Evolutionary conservation across 83 land plant genomes (phyloP), one percentile per base, ranked within the genome.

Genomic region (Picea abies): DNA sequence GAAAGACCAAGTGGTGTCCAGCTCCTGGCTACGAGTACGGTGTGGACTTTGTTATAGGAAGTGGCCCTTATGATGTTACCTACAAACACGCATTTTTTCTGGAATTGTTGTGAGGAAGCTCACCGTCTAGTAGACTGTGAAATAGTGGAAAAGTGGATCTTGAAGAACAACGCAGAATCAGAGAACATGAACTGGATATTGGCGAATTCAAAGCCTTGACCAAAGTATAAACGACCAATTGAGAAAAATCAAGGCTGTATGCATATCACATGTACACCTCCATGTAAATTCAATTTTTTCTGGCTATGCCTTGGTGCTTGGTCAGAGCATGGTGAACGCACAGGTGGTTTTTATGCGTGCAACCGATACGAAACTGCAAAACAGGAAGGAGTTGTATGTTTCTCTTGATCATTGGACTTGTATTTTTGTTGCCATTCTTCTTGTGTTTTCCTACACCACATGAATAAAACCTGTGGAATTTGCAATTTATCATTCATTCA

Each of bases 151-250:
- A 96, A 90, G 86, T 96, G 99, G 99, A 91, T 96, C 63, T 68
- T 96, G 81, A 96, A 96, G 90, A 96, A 96, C 81, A 89, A 90
- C 84, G 97, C 99, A 23, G 99, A 96, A 79, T 96, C 99, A 25
- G 99, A 95, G 80, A 96, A 96, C 82, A 95, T 96, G 98, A 96
- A 93, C 63, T 96, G 99, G 99, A n/a, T n/a, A n/a, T n/a, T n/a
- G n/a, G n/a, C n/a, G n/a, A n/a, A n/a, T n/a, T n/a, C n/a, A n/a
- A n/a, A n/a, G n/a, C n/a, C n/a, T n/a, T n/a, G n/a, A n/a, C n/a
- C n/a, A n/a, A n/a, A n/a, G n/a, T n/a, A n/a, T n/a, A n/a, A n/a
- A n/a, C n/a, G n/a, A n/a, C n/a, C n/a, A n/a, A n/a, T n/a, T n/a
- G n/a, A n/a, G n/a, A n/a, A n/a, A n/a, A n/a, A n/a, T n/a, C n/a